Percentiles rank a stretch among this genome's conserved stretches.
Evolutionary conservation across 768 basidiomycete genomes (phyloP).

Genomic region (Tylopilus cervinicoccineus): DNA sequence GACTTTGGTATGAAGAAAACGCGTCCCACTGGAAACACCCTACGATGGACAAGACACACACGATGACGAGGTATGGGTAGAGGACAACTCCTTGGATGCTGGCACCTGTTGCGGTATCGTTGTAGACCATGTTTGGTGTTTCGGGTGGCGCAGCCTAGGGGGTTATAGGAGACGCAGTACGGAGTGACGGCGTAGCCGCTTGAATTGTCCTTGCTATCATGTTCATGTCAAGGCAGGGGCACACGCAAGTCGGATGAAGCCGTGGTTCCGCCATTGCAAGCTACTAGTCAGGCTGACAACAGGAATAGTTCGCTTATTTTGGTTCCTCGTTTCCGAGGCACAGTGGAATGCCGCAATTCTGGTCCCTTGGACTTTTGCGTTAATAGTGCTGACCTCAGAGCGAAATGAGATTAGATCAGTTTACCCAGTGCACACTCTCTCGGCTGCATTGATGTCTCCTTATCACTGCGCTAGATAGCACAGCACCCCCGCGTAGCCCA

Average conservation of each 20-base stretch:
- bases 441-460: background rate
- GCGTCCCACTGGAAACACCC: constrained; percentile 19
- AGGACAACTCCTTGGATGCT: constrained; percentile 10
- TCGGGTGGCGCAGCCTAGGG: constrained; percentile 1
- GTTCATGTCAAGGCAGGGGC: too few species aligned
- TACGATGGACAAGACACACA: constrained; percentile 9
- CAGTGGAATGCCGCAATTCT: too few species aligned
- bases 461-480: background rate
- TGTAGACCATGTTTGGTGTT: background rate
- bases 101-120: background rate
- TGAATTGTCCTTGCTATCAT: background rate
- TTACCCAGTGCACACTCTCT: background rate
- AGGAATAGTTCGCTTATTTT: too few species aligned
- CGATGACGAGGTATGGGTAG: constrained; percentile 17
- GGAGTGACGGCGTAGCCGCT: background rate
- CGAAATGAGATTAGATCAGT: too few species aligned
- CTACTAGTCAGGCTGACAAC: too few species aligned
- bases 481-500: constrained; percentile 7
- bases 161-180: background rate
- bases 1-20: constrained; percentile 11
- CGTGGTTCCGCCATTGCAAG: too few species aligned
- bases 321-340: too few species aligned
- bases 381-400: too few species aligned
- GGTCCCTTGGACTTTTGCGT: too few species aligned
- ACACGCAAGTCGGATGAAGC: too few species aligned